These are phyloP conservation scores for Neopestalotiopsis sp. DNA, from an alignment of 2,329 filamentous ascomycete species.

Conservation along the genomic window DNA sequence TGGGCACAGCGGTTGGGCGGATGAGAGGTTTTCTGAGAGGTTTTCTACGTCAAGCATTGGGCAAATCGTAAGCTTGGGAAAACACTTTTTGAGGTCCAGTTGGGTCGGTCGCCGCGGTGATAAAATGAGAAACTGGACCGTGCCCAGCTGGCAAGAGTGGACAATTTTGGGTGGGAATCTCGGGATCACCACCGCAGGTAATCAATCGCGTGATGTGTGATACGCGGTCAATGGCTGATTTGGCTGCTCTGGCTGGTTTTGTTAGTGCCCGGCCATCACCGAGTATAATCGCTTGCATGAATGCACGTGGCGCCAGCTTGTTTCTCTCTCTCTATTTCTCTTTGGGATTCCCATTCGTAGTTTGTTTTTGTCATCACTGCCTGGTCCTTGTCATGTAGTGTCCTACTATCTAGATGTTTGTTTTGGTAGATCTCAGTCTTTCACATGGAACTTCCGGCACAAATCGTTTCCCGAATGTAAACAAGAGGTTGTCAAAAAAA, in stretches of 20 bases:
- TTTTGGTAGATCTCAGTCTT: neutral
- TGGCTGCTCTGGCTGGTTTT: neutral
- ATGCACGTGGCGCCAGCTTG: constrained; percentile 11
- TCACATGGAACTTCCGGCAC: neutral
- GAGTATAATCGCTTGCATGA: constrained; percentile 2
- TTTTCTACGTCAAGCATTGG: constrained; percentile 12
- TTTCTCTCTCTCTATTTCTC: neutral
- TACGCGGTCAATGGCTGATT: neutral
- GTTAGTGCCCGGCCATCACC: constrained; percentile 8
- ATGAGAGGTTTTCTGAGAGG: constrained; percentile 16
- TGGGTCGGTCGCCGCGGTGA: constrained; percentile 17
- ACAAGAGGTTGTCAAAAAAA: constrained; percentile 1
- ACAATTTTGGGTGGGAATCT: constrained; percentile 9
- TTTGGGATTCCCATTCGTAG: too few species aligned
- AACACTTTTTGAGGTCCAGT: constrained; percentile 16
- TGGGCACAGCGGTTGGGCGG: neutral
- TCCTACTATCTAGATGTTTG: neutral
- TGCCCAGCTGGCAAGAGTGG: constrained; percentile 7
- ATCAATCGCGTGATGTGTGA: constrained; percentile 6
- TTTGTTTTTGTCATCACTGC: neutral
- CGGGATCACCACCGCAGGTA: constrained; percentile 6
- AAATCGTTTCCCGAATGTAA: neutral
- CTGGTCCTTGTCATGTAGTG: neutral
- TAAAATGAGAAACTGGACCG: constrained; percentile 18
- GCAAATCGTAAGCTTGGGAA: neutral